Base-by-base conservation (phyloP, 768 basidiomycete genomes). In the Leccinum sublutescens region DNA sequence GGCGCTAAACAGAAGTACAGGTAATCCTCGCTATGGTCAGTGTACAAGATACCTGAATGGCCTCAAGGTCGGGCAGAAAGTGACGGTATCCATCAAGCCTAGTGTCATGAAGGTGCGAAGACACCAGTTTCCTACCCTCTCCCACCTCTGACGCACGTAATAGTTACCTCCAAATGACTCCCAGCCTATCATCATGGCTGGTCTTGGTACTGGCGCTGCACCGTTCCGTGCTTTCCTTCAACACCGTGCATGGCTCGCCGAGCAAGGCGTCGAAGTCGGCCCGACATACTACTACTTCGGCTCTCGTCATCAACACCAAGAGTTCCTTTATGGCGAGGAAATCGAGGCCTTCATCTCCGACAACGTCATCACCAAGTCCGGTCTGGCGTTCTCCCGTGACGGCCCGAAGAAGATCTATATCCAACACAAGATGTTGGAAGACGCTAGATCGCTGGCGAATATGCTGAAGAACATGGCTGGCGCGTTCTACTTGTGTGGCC, bases 191-290 rank as follows among this genome's bases (percentile, higher is more conserved):
- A 96, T 98, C 75, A 95, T 99, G 93, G 94, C 96, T 34, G 97
- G 97, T 64, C 87, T 99, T 31, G 97, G 97, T 52, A 99, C 97
- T 4, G 97, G 96, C 57, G 97, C 95, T 9, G 97, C 97, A 11
- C 97, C 97, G 23, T 99, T 99, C 90, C 93, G 97, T 58, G 97
- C 97, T 7, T 99, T 98, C 83, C 85, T 98, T 61, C 97, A 99
- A 73, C 87, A 99, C 75, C 88, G 96, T 58, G 94, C 93, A 7
- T 85, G 81, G 82, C 87, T 95, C 57, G 80, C 83, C 31, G 75
- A 85, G 31, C 87, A 91, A 70, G 88, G 89, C 27, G 77, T 88
- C 63, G 80, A 89, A 53, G 85, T 97, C 59, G 97, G 97, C 0
- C 96, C 96, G 2, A 84, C 93, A 10, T 88, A 98, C 72, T 98